Evolutionary conservation across 257 asterid species (phyloP), one percentile per base, ranked within the genome.

Genomic region (Anisodus tanguticus): DNA sequence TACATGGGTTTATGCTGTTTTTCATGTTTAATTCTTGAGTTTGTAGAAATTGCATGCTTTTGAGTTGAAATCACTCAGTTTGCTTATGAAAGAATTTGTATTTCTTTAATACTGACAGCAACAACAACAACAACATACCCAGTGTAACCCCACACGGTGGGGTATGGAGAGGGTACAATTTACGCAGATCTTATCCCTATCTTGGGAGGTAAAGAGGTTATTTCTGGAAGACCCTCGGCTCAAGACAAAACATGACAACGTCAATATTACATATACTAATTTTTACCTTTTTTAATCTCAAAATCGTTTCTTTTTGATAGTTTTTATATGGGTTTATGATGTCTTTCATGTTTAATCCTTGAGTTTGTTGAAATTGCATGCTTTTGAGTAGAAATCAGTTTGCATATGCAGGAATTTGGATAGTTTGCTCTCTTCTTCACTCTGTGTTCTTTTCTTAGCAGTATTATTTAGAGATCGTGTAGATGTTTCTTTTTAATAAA

Each of bases 401-500:
- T 71, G 57, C 0, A 45, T 41, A 17, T 71, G 77, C 57, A 43
- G 43, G 5, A 71, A 41, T 71, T 43, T 43, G 78, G 78, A 16
- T 69, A 41, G 93, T 93, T 35, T 90, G 81, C 83, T 88, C 95
- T 74, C 93, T 96, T 84, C 91, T 97, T 39, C 82, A 85, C 67
- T 83, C 91, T 9, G 10, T 35, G 35, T 10, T 45, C 49, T 57
- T 45, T 51, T n/a, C 35, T 43, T 31, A 31, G 35, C 35, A 31
- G 35, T 31, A 31, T 31, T 31, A 31, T 31, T 7, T 68, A 9
- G 3, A 2, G 39, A 3, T 37, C 5, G 2, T n/a, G 17, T 9
- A 41, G 16, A n/a, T 0, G 19, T 60, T 80, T 41, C 11, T 39
- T 60, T n/a, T 63, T 66, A 15, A 51, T 69, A 63, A 47, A 9